Base-by-base conservation (phyloP, 106 monocot species). In the Platanthera guangdongensis region DNA sequence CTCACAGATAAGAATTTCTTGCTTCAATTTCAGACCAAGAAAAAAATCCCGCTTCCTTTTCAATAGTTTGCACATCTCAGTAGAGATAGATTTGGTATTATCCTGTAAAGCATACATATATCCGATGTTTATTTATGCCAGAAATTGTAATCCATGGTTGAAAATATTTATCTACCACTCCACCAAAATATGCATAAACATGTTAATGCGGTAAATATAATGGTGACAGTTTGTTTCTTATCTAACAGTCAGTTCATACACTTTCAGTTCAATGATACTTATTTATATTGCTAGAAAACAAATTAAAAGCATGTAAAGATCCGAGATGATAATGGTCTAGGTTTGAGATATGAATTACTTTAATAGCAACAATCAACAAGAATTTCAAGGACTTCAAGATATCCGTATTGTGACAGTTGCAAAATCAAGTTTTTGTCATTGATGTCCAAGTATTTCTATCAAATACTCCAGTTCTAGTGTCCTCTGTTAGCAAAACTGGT, bases 1-100 rank as follows among this genome's bases (percentile, higher is more conserved):
- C 95, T 90, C 83, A 92, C 95, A 88, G 63, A 86, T 76, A 81
- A 95, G 85, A 80, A 95, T 82, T 75, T 95, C 95, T 85, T 95
- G 92, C 86, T 92, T 95, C 74, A 92, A 57, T 81, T 90, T 95
- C 55, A 95, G 85, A 32, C 88, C 92, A 80, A 86, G 80, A 87
- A 95, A 95, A 69, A 85, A 48, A 82, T 95, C 92, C 10, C 88
- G 84, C 67, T 82, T 88, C 85, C 53, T 84, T 82, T 92, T 92
- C 59, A 95, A 69, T 59, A 79, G 76, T 62, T 81, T 86, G 73
- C 92, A 90, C 74, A 88, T 84, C 65, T 88, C 92, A 77, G 32
- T 78, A n/a, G 86, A 74, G 52, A 90, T 82, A 57, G 88, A 83
- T 60, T 90, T 90, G 68, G 86, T 87, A 48, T 82, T 85, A 75